Evolutionary conservation across 345 rosid species (phyloP).

Genomic region (Barbarea vulgaris): DNA sequence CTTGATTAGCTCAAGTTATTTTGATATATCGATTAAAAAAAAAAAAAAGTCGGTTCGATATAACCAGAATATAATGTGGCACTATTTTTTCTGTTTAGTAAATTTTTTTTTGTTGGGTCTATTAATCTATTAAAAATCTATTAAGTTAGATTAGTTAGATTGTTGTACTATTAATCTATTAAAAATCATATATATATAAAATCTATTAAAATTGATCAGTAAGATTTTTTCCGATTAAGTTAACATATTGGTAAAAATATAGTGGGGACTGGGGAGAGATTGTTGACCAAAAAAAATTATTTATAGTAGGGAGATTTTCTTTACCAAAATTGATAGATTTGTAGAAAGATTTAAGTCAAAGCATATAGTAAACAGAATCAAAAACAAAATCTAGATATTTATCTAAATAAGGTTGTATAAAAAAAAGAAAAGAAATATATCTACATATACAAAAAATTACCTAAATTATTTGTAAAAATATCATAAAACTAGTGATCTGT

Average conservation of each 20-base stretch:
- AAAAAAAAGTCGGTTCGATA: too few relatives aligned
- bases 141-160: too few relatives aligned
- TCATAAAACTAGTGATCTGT: not conserved
- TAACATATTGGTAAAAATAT: not conserved
- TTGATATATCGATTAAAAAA: too few relatives aligned
- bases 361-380: not conserved
- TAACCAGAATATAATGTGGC: not conserved
- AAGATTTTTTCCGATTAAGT: not conserved
- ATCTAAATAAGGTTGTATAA: not conserved
- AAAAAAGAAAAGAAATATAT: not conserved
- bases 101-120: too few relatives aligned
- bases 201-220: not conserved
- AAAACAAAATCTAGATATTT: not conserved
- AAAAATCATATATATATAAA: not conserved
- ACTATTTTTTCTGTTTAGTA: not conserved
- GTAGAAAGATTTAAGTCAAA: not conserved
- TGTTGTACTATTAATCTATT: too few relatives aligned
- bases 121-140: too few relatives aligned
- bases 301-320: not conserved
- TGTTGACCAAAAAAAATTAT: too few relatives aligned
- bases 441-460: not conserved
- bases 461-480: not conserved
- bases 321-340: not conserved
- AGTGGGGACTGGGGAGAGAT: too few relatives aligned
- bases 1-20: not conserved